Base-by-base conservation (phyloP, 2,329 filamentous ascomycete species). In the Diaporthe australafricana region DNA sequence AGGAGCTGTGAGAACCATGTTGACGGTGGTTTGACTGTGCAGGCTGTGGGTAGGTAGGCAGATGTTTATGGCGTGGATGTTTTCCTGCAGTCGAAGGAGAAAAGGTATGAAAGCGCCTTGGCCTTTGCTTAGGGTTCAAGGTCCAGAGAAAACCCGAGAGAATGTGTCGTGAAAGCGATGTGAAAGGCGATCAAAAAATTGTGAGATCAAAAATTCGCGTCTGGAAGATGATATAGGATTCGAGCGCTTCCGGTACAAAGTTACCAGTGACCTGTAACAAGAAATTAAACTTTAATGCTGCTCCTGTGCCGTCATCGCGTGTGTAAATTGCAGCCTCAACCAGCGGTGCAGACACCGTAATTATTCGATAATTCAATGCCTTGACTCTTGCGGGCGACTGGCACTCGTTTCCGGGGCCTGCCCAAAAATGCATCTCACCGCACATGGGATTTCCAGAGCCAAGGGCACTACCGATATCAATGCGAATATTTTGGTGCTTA, bases 221-320 rank as follows among this genome's bases (percentile, higher is more conserved):
- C n/a, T 14, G 45, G 27, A 20, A n/a, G 27, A 32, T 65, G 16
- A 20, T 65, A 50, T 65, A 50, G 20, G 60, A 48, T n/a, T 48
- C 11, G 11, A 8, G 22, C 27, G 9, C 40, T 27, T 47, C n/a
- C 1, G 35, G 16, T 50, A 25, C 30, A 48, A 50, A 45, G 45
- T 65, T 65, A 14, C 17, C 16, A 38, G 20, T 22, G 48, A 50
- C 60, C 45, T 35, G 60, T 27, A 38, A 40, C 30, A 65, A 11
- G 47, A 65, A 50, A 50, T 65, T 50, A 50, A n/a, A 50, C 60
- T 65, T 65, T 65, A 42, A 65, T 65, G 60, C 60, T 65, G n/a
- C n/a, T 38, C 38, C 20, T 11, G 40, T 63, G 12, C 42, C 60
- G 42, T 50, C 60, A 65, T 65, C 60, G 60, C 30, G 30, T 30